Evolutionary conservation across 1,284 basidiomycete species (phyloP).

Genomic region (Schizophyllum amplum): DNA sequence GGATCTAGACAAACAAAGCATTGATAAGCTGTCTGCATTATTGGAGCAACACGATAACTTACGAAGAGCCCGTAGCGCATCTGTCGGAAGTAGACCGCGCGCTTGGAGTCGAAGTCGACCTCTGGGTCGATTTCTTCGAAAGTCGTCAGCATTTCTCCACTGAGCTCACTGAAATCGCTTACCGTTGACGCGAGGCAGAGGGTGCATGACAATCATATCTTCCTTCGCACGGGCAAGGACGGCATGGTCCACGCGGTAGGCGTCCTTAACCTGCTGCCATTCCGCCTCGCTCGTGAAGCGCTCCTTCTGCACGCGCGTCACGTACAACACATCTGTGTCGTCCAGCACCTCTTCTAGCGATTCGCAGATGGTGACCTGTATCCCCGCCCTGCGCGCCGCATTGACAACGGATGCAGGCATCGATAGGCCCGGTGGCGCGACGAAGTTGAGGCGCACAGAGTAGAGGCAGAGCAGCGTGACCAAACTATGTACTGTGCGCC

Average conservation of each 20-base stretch:
- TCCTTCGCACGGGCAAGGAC: slow-evolving; percentile 88
- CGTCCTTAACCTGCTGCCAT: slow-evolving; percentile 89
- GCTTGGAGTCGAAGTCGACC: slow-evolving; percentile 92
- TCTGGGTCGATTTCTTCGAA: slow-evolving; percentile 89
- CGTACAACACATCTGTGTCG: slow-evolving; percentile 96
- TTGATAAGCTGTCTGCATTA: not conserved
- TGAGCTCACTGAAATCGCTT: slow-evolving; percentile 17
- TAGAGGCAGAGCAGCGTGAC: slow-evolving; percentile 92
- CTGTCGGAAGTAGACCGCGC: slow-evolving; percentile 97
- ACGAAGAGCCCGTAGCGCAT: slow-evolving; percentile 98
- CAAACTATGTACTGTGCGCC: slow-evolving; percentile 94
- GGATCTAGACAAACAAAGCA: slow-evolving; percentile 37
- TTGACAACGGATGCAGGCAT: slow-evolving; percentile 89
- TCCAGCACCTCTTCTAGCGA: slow-evolving; percentile 85
- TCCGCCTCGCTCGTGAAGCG: slow-evolving; percentile 79
- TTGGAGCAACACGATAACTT: slow-evolving; percentile 25
- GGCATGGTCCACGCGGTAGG: slow-evolving; percentile 92
- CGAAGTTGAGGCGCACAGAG: slow-evolving; percentile 93
- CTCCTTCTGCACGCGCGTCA: slow-evolving; percentile 95
- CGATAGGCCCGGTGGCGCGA: slow-evolving; percentile 82
- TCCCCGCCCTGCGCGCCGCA: slow-evolving; percentile 78
- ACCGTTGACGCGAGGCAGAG: slow-evolving; percentile 89
- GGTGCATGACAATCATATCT: slow-evolving; percentile 98
- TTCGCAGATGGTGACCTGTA: slow-evolving; percentile 74
- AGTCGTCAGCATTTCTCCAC: not conserved